Evolutionary conservation across 2,329 filamentous ascomycete species (phyloP).

Genomic region (Aspergillus vadensis): DNA sequence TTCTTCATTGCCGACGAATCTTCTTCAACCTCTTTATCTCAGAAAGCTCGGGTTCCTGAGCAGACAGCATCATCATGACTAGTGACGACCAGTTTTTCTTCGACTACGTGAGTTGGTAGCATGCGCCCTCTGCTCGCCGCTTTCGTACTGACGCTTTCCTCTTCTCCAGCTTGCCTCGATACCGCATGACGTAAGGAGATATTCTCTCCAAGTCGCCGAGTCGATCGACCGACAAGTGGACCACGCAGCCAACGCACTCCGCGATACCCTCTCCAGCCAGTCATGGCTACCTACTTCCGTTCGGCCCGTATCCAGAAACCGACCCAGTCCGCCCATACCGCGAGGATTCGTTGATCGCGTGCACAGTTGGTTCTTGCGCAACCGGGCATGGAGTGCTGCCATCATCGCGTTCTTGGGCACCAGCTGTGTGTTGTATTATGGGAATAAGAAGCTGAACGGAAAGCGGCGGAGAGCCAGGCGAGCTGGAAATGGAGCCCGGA

Average conservation of each 20-base stretch:
- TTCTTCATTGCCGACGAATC: conserved; percentile 4
- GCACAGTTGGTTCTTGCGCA: conserved; percentile 69
- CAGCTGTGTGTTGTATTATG: conserved; percentile 58
- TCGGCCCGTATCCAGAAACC: conserved; percentile 51
- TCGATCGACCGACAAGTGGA: conserved; percentile 82
- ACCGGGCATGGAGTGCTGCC: conserved; percentile 73
- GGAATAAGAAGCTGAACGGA: conserved; percentile 60
- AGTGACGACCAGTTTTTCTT: conserved; percentile 77
- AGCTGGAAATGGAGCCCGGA: conserved; percentile 78
- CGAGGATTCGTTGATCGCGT: conserved; percentile 55
- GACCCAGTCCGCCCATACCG: conserved; percentile 34
- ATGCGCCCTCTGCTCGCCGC: background rate
- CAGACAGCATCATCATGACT: conserved; percentile 60
- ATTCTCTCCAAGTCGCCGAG: conserved; percentile 73
- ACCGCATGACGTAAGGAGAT: conserved; percentile 67
- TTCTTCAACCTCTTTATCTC: conserved; percentile 11
- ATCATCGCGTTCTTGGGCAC: conserved; percentile 72
- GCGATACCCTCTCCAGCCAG: conserved; percentile 67
- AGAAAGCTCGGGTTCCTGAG: background rate
- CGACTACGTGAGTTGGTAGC: conserved; percentile 65
- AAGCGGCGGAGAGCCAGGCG: conserved; percentile 74
- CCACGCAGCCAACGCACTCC: conserved; percentile 68
- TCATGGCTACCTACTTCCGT: conserved; percentile 73
- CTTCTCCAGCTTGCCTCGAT: conserved; percentile 56
- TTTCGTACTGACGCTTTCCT: conserved; percentile 17